Evolutionary conservation across 2,329 filamentous ascomycete genomes (phyloP), one percentile per base, ranked within the genome.

Genomic region (Raffaelea ambrosiae): DNA sequence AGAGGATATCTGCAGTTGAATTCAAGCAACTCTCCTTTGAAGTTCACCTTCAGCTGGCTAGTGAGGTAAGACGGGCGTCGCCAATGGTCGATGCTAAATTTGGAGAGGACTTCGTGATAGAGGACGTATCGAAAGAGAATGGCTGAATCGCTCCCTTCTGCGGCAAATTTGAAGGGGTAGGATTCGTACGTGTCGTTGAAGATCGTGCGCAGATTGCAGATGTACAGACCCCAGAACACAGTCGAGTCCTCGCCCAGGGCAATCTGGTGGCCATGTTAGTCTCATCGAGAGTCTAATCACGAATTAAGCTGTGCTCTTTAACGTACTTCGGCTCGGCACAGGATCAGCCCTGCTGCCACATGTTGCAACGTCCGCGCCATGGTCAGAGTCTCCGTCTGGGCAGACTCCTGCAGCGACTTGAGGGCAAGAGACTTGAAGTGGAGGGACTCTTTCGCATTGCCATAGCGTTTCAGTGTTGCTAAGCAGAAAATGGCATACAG

Each of bases 71-170:
- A 19, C 3, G 51, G 48, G 11, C 52, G 52, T 10, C 53, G 43
- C 61, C 58, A 61, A 43, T 61, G 55, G 38, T 43, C 50, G 2
- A 57, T 43, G 16, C 53, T 54, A 46, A 62, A 63, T 36, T 56
- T 57, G 8, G 58, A 52, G 7, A 61, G 45, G 2, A 59, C 55
- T 45, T 60, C 56, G 45, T 61, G 53, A 49, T 62, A 62, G 45
- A 61, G 53, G 2, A 61, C 55, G n/a, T 53, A 49, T 53, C 59
- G 61, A 44, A 61, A 58, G 29, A 60, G 48, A 19, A 61, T 42
- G 13, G 44, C 38, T 20, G 50, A 52, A 11, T 60, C 19, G 40
- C 56, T 49, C 35, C 21, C 31, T n/a, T 46, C 42, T 10, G 53
- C 21, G 31, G 54, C 38, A 18, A 40, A 38, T 5, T 46, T 20